phyloP scores from a whole-genome alignment of 208 protist genomes.

The Vickermania ingenoplastis region DNA sequence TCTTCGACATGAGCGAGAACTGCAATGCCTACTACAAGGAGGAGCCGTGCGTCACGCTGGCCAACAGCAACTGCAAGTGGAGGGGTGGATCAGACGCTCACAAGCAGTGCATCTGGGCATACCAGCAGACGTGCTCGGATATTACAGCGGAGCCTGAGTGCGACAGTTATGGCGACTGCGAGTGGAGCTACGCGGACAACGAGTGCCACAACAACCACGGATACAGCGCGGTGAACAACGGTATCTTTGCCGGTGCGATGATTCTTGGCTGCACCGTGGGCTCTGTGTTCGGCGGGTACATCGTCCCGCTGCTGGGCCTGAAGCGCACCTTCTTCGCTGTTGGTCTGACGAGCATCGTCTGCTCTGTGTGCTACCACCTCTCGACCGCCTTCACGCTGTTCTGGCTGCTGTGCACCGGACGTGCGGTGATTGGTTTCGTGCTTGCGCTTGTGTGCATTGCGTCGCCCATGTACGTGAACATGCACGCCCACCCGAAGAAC shows the following conservation, averaged over 20 bases:
- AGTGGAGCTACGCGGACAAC: slow-evolving; percentile 7
- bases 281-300: slow-evolving; percentile 18
- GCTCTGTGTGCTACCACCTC: slow-evolving; percentile 14
- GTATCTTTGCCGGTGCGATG: slow-evolving; percentile 19
- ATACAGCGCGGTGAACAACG: slow-evolving; percentile 11
- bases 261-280: slow-evolving; percentile 16
- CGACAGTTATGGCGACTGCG: slow-evolving; percentile 4
- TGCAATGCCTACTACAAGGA: slow-evolving; percentile 12
- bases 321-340: slow-evolving; percentile 14
- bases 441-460: slow-evolving; percentile 13
- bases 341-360: slow-evolving; percentile 9
- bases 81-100: slow-evolving; percentile 1
- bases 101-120: not conserved
- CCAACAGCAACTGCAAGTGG: slow-evolving; percentile 4
- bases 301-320: slow-evolving; percentile 13
- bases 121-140: not conserved
- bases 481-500: slow-evolving; percentile 7
- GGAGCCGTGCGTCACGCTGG: slow-evolving; percentile 8
- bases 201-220: slow-evolving; percentile 8
- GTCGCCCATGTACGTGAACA: slow-evolving; percentile 19
- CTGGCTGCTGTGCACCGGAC: slow-evolving; percentile 17
- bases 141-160: not conserved
- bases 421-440: slow-evolving; percentile 18
- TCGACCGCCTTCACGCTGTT: slow-evolving; percentile 15
- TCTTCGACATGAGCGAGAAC: slow-evolving; percentile 21